Evolutionary conservation across 2,329 filamentous ascomycete genomes (phyloP).

Genomic region (Xylariomycetidae sp.): DNA sequence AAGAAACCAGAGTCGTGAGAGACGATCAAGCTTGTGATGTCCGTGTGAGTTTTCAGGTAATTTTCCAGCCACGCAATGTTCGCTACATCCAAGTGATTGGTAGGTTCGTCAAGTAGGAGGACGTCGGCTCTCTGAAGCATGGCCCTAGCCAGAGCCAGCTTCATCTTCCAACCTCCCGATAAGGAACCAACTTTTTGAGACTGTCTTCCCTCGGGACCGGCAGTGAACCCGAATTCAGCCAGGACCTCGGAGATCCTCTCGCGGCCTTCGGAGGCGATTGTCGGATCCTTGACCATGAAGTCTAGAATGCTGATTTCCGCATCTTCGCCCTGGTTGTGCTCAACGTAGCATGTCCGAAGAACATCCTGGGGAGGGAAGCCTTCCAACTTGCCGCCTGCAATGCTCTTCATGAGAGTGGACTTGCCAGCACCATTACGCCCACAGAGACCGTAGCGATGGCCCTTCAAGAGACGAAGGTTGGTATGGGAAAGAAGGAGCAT

Average conservation of each 20-base stretch:
- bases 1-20: slow-evolving; percentile 98
- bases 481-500: slow-evolving; percentile 97
- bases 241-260: slow-evolving; percentile 82
- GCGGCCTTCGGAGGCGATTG: slow-evolving; percentile 70
- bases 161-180: slow-evolving; percentile 99
- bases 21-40: slow-evolving; percentile 96
- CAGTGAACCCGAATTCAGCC: slow-evolving; percentile 87
- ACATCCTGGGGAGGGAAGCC: slow-evolving; percentile 92
- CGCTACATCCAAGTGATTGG: slow-evolving; percentile 93
- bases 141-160: slow-evolving; percentile 88
- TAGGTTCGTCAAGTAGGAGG: slow-evolving; percentile 93
- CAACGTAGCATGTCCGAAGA: slow-evolving; percentile 93
- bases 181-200: slow-evolving; percentile 87
- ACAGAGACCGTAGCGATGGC: slow-evolving; percentile 94
- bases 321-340: slow-evolving; percentile 98
- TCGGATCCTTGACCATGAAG: slow-evolving; percentile 85
- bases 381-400: slow-evolving; percentile 91
- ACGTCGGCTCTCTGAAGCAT: slow-evolving; percentile 98
- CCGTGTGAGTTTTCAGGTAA: slow-evolving; percentile 91
- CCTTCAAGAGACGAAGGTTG: slow-evolving; percentile 89
- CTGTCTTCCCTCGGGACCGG: slow-evolving; percentile 84
- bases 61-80: slow-evolving; percentile 96
- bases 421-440: slow-evolving; percentile 97
- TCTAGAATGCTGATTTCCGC: slow-evolving; percentile 94
- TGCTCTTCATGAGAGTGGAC: slow-evolving; percentile 97